These are phyloP conservation scores for Periconia sp. DNA, from an alignment of 2,329 filamentous ascomycete genomes.

Conservation along the genomic window DNA sequence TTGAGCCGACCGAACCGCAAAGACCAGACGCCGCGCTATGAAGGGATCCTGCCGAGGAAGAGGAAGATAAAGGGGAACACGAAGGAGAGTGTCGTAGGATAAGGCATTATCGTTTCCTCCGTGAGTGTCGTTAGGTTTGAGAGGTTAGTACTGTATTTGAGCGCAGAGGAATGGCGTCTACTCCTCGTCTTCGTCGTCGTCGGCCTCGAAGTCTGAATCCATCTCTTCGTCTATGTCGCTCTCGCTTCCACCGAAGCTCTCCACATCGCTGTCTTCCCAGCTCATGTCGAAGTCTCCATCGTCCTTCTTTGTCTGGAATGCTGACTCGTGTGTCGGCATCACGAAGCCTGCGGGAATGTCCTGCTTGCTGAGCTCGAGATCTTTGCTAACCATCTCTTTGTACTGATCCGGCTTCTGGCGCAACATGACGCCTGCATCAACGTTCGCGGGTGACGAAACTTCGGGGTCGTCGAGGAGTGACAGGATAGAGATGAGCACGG, in stretches of 20 bases:
- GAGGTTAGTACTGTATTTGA: background rate
- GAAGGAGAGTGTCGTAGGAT: no score
- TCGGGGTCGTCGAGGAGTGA: conserved; percentile 93
- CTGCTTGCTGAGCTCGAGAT: conserved; percentile 74
- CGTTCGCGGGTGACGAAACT: conserved; percentile 91
- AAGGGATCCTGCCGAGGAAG: no score
- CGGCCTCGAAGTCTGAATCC: conserved; percentile 64
- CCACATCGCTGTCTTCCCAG: conserved; percentile 56
- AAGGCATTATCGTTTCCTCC: no score
- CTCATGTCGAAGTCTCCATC: conserved; percentile 65
- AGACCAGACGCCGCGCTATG: conserved; percentile 13
- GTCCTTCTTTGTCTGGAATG: conserved; percentile 65
- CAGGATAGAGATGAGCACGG: conserved; percentile 89
- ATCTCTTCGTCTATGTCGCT: conserved; percentile 63
- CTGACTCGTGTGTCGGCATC: conserved; percentile 77
- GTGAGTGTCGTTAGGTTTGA: no score
- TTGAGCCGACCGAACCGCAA: background rate
- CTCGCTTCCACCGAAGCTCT: conserved; percentile 77
- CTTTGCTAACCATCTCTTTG: conserved; percentile 69
- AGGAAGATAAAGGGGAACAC: no score
- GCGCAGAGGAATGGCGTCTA: background rate
- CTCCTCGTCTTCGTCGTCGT: conserved; percentile 42
- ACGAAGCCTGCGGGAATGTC: conserved; percentile 81
- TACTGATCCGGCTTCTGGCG: conserved; percentile 75
- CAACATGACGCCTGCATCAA: conserved; percentile 87